Percentiles rank a stretch among this genome's conserved stretches.
Conservation (phyloP, 495 filamentous ascomycete genomes). For the Aspergillus ostianus region DNA sequence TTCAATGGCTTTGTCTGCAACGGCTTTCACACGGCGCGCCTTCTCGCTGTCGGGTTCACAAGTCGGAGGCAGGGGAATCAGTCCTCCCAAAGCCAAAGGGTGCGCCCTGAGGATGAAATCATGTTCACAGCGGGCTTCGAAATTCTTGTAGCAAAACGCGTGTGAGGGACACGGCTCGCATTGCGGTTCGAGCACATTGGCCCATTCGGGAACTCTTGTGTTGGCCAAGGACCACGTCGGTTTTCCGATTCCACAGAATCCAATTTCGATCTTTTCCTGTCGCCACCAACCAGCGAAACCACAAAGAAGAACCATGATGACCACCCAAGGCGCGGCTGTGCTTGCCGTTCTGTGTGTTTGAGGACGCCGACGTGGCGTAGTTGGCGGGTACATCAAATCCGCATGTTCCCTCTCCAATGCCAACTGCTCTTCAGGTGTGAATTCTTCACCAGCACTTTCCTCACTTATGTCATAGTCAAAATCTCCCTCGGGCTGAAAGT, state of each 20-base stretch:
- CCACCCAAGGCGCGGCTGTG: constrained; percentile 60
- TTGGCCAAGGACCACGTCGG: constrained; percentile 53
- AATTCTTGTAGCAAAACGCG: constrained; percentile 79
- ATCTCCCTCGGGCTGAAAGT: constrained; percentile 36
- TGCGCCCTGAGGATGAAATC: constrained; percentile 86
- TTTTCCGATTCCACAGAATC: constrained; percentile 87
- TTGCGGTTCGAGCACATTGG: constrained; percentile 65
- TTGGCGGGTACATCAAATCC: constrained; percentile 23
- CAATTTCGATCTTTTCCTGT: constrained; percentile 90
- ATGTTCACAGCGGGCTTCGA: constrained; percentile 74
- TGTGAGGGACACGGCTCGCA: constrained; percentile 93
- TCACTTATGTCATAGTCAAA: constrained; percentile 38
- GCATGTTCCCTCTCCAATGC: constrained; percentile 65
- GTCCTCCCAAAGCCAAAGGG: constrained; percentile 75
- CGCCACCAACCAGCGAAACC: constrained; percentile 83
- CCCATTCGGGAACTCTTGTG: constrained; percentile 65
- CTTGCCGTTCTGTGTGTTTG: constrained; percentile 34
- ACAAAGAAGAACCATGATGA: constrained; percentile 62
- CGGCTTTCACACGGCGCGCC: constrained; percentile 76
- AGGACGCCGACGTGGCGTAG: constrained; percentile 36
- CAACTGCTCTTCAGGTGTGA: constrained; percentile 84
- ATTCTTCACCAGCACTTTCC: constrained; percentile 77
- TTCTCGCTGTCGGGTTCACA: constrained; percentile 96
- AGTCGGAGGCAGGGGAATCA: constrained; percentile 83
- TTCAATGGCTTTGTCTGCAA: constrained; percentile 85